Base-by-base conservation (phyloP, 176 grass and related monocot genomes). In the Juncus effusus region DNA sequence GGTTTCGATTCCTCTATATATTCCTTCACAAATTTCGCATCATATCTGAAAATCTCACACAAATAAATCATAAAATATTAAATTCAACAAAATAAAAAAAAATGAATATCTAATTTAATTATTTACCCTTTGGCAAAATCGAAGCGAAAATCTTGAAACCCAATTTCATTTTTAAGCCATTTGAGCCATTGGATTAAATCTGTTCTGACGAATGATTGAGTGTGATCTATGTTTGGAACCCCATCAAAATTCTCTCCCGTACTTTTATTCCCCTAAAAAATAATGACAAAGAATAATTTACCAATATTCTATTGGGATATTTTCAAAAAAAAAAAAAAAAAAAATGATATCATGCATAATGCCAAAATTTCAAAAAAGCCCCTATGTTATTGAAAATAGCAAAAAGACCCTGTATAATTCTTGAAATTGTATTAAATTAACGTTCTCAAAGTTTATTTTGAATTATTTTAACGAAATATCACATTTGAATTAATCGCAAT, bases 81-180 rank as follows among this genome's bases (percentile, higher is more conserved):
- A 7, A 6, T 3, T 0, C 40, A 55, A 51, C 56, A 62, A 60
- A 61, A 47, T 47, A 5, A 47, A 47, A 47, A 3, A 47, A 47
- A 47, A 6, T 47, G 44, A 47, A 6, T 6, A 47, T 47, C 1
- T 47, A 47, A 47, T 47, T 47, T 61, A 40, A 59, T 72, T 39
- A 62, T 62, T 74, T 88, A 91, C 94, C 88, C 94, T 86, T 97
- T 97, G 5, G 94, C 69, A 76, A 97, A 97, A 89, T 97, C 94
- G 82, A 92, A 97, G 52, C 94, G 94, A 16, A 92, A 89, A 81
- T 97, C 94, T 84, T 86, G 85, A 80, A 92, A 92, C 54, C 88
- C 94, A 67, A 99, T 51, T 16, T 54, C 74, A 72, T 78, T 60
- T 11, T 75, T 75, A 79, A 99, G 83, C 94, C 88, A 99, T 55